These are phyloP conservation scores for Ehretia macrophylla DNA, from an alignment of 257 asterid genomes.

Conservation along the genomic window DNA sequence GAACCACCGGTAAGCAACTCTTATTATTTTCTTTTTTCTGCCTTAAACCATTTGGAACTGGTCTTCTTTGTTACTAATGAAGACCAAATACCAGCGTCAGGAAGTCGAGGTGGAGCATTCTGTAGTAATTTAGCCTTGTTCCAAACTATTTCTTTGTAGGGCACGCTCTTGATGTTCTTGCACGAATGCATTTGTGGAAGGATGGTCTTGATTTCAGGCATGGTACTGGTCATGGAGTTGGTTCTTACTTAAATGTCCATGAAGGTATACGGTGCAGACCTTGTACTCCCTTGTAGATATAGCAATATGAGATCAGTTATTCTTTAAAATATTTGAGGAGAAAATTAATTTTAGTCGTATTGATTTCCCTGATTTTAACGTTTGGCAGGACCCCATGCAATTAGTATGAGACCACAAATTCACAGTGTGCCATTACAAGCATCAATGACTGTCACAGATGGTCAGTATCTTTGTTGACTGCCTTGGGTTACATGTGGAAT, in stretches of 20 bases:
- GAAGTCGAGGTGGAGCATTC: neutral
- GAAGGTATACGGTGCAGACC: slow-evolving; percentile 61
- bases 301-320: neutral
- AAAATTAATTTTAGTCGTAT: neutral
- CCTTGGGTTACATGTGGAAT: neutral
- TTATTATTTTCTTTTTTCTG: neutral
- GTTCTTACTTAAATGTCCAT: slow-evolving; percentile 89
- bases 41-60: neutral
- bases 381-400: slow-evolving; percentile 95
- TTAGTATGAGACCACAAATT: slow-evolving; percentile 87
- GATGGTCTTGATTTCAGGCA: slow-evolving; percentile 96
- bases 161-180: slow-evolving; percentile 75
- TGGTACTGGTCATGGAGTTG: slow-evolving; percentile 98
- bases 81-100: neutral
- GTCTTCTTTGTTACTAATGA: neutral
- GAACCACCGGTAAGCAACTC: slow-evolving; percentile 72
- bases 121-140: slow-evolving; percentile 3
- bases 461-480: slow-evolving; percentile 23
- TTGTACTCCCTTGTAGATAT: neutral
- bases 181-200: slow-evolving; percentile 89
- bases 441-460: slow-evolving; percentile 96
- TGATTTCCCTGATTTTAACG: too few species aligned
- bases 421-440: slow-evolving; percentile 68
- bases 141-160: slow-evolving; percentile 44
- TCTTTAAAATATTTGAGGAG: neutral